phyloP scores from a whole-genome alignment of 2,329 filamentous ascomycete genomes.

The Pseudocercospora musae region DNA sequence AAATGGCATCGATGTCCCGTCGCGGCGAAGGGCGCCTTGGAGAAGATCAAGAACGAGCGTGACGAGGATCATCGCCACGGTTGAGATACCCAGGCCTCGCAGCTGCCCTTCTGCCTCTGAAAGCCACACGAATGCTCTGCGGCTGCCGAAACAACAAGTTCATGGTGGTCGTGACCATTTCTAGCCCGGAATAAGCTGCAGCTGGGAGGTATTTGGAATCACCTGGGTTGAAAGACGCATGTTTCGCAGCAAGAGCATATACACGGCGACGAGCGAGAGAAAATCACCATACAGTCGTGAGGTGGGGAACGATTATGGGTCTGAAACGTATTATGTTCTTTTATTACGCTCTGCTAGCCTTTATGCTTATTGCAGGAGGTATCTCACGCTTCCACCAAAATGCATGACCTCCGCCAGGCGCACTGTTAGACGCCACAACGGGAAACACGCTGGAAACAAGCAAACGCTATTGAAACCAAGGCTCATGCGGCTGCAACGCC shows the following conservation, averaged over 20 bases:
- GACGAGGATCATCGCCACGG: no score
- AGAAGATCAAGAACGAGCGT: neutral
- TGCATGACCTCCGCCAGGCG: neutral
- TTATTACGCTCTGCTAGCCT: neutral
- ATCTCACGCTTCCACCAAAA: neutral
- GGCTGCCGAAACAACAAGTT: neutral
- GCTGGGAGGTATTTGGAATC: neutral
- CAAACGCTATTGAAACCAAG: neutral
- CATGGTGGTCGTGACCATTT: neutral
- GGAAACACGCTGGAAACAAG: no score
- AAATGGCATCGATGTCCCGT: neutral
- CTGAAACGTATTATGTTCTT: neutral
- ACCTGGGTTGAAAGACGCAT: no score
- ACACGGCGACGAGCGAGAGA: no score
- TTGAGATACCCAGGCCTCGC: no score
- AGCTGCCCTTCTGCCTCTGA: no score
- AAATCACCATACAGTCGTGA: neutral
- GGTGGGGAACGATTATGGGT: neutral
- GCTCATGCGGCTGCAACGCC: neutral
- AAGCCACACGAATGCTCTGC: neutral
- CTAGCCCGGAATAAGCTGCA: neutral
- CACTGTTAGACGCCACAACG: constrained; percentile 1
- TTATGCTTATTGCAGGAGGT: neutral
- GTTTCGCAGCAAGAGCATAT: neutral
- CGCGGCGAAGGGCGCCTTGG: neutral